Conservation (phyloP, 495 filamentous ascomycete species). For the Xanthoparmelia taractica region DNA sequence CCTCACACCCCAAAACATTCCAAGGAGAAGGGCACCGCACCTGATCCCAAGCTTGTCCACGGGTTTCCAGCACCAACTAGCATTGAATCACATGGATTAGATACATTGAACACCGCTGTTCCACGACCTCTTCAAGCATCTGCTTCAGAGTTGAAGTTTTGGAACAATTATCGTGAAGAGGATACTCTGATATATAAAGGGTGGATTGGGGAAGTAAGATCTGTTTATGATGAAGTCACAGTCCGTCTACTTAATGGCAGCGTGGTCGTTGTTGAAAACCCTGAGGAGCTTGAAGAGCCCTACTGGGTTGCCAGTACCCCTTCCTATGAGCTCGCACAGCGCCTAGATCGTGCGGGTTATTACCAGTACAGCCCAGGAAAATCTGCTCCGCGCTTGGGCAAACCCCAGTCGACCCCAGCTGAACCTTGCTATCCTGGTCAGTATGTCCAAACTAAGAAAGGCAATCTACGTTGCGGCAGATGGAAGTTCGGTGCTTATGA, state of each 20-base stretch:
- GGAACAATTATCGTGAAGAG: conserved; percentile 30
- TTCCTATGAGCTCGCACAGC: conserved; percentile 8
- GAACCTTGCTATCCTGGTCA: conserved; percentile 39
- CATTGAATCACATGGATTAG: neutral
- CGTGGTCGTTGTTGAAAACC: conserved; percentile 34
- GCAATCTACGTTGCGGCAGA: conserved; percentile 41
- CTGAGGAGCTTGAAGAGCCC: conserved; percentile 30
- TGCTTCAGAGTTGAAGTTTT: conserved; percentile 28
- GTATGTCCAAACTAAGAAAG: conserved; percentile 41
- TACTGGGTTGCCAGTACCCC: conserved; percentile 19
- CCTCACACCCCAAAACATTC: neutral
- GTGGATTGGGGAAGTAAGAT: conserved; percentile 35
- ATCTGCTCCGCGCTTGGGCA: neutral
- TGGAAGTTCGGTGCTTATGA: conserved; percentile 46
- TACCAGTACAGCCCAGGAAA: neutral
- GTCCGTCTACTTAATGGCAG: conserved; percentile 32
- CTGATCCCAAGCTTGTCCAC: conserved; percentile 3
- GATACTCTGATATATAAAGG: conserved; percentile 34
- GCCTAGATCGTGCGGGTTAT: conserved; percentile 14
- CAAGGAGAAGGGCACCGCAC: neutral
- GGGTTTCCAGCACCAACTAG: conserved; percentile 9
- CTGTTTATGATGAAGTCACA: conserved; percentile 29
- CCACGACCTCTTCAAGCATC: conserved; percentile 13
- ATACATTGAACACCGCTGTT: neutral
- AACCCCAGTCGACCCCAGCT: conserved; percentile 5